Percentiles rank a stretch among this genome's conserved stretches.
phyloP scores from a whole-genome alignment of 2,329 filamentous ascomycete genomes.

The Paraphoma chrysanthemicola region DNA sequence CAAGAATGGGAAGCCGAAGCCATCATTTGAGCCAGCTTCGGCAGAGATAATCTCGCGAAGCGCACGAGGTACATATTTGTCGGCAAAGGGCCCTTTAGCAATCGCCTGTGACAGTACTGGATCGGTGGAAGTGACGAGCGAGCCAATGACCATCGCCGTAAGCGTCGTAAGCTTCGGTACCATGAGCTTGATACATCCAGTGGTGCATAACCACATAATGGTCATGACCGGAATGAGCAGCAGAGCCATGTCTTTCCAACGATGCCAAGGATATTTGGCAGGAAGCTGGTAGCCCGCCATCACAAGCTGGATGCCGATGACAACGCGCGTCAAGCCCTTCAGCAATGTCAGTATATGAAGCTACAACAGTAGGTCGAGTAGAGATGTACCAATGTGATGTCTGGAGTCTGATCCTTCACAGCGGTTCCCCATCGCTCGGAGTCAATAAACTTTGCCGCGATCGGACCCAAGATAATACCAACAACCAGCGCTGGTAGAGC shows the following conservation, averaged over 20 bases:
- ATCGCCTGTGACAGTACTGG: conserved; percentile 68
- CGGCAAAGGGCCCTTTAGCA: conserved; percentile 68
- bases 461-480: conserved; percentile 63
- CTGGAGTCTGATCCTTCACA: conserved; percentile 41
- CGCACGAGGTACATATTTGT: conserved; percentile 65
- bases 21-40: conserved; percentile 68
- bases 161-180: conserved; percentile 61
- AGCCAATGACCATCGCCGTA: conserved; percentile 62
- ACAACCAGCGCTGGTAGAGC: conserved; percentile 58
- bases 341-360: not conserved
- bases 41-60: conserved; percentile 68
- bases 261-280: conserved; percentile 59
- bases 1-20: conserved; percentile 68
- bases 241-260: conserved; percentile 62
- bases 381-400: conserved; percentile 51
- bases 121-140: conserved; percentile 68
- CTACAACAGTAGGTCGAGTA: not conserved
- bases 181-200: conserved; percentile 61
- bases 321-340: conserved; percentile 62
- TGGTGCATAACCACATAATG: conserved; percentile 67
- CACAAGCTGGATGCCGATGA: conserved; percentile 69
- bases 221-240: conserved; percentile 67
- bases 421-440: conserved; percentile 48
- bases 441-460: conserved; percentile 62
- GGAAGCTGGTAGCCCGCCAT: conserved; percentile 70